Percentiles rank a stretch among this genome's conserved stretches.
Conservation (phyloP, 495 filamentous ascomycete genomes). For the Penicillium macrosclerotiorum region DNA sequence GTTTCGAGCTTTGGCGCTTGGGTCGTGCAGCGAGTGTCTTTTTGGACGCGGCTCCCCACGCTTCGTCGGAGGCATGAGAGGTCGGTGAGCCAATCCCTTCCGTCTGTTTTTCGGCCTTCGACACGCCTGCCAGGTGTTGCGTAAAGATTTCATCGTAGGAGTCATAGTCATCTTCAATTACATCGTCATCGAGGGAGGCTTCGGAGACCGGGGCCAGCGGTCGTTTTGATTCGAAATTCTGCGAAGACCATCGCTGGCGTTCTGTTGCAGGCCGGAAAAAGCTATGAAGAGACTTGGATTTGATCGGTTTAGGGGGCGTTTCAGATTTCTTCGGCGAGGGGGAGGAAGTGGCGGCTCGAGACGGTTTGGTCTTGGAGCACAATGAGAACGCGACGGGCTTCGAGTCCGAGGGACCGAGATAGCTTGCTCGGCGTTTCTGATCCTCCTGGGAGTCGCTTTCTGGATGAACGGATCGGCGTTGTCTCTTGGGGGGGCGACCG, state of each 20-base stretch:
- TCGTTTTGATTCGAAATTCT: conserved; percentile 22
- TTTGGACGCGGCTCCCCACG: conserved; percentile 9
- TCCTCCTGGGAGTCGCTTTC: conserved; percentile 1
- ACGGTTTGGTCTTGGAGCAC: conserved; percentile 10
- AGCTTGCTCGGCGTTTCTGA: background rate
- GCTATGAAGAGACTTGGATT: conserved; percentile 22
- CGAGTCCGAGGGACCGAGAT: conserved; percentile 1
- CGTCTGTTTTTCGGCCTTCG: background rate
- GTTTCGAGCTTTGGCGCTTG: conserved; percentile 15
- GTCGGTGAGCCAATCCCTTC: conserved; percentile 5
- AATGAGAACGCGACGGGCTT: conserved; percentile 12
- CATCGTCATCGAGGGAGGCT: conserved; percentile 36
- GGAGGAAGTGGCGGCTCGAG: conserved; percentile 16
- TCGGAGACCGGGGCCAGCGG: conserved; percentile 12
- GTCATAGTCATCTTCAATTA: conserved; percentile 52
- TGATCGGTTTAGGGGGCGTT: conserved; percentile 5
- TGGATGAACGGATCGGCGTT: conserved; percentile 30
- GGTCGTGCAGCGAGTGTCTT: conserved; percentile 7
- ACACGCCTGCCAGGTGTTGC: conserved; percentile 13
- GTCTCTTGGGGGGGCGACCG: conserved; percentile 46
- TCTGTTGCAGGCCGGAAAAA: conserved; percentile 26
- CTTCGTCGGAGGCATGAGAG: background rate
- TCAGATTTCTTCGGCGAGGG: conserved; percentile 18
- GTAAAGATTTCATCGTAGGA: conserved; percentile 47
- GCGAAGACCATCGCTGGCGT: conserved; percentile 34